Evolutionary conservation across 2,329 filamentous ascomycete genomes (phyloP).

Genomic region (Curvularia verruculosa): DNA sequence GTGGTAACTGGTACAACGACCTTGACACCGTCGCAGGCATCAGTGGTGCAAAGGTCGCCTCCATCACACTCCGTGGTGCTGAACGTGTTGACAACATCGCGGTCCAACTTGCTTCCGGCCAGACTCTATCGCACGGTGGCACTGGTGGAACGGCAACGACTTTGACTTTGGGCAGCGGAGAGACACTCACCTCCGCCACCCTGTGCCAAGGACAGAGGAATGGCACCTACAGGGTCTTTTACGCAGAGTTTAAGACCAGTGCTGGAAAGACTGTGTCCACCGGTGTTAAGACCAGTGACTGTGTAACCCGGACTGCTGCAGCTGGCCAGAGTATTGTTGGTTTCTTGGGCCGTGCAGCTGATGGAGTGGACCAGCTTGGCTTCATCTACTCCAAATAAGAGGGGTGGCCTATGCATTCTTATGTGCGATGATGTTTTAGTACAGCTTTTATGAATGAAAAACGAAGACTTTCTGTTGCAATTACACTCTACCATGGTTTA

Average conservation of each 20-base stretch:
- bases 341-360: constrained; percentile 59
- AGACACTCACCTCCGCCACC: constrained; percentile 57
- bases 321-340: constrained; percentile 61
- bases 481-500: background rate
- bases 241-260: constrained; percentile 61
- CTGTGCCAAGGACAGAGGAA: constrained; percentile 60
- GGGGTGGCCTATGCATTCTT: background rate
- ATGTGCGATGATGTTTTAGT: background rate
- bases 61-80: constrained; percentile 56
- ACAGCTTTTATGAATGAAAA: background rate
- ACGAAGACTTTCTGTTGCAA: background rate
- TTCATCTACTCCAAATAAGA: constrained; percentile 35
- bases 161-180: constrained; percentile 55
- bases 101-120: constrained; percentile 57
- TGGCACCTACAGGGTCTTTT: constrained; percentile 60
- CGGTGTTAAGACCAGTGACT: constrained; percentile 57
- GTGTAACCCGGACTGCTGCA: constrained; percentile 55
- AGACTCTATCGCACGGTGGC: constrained; percentile 60
- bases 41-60: constrained; percentile 44
- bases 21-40: constrained; percentile 49
- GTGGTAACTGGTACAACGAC: constrained; percentile 64
- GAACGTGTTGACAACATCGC: constrained; percentile 60
- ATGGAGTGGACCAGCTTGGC: constrained; percentile 63
- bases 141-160: constrained; percentile 54
- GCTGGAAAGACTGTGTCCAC: constrained; percentile 54